Evolutionary conservation across 768 basidiomycete genomes (phyloP).

Genomic region (Suillus luteus): DNA sequence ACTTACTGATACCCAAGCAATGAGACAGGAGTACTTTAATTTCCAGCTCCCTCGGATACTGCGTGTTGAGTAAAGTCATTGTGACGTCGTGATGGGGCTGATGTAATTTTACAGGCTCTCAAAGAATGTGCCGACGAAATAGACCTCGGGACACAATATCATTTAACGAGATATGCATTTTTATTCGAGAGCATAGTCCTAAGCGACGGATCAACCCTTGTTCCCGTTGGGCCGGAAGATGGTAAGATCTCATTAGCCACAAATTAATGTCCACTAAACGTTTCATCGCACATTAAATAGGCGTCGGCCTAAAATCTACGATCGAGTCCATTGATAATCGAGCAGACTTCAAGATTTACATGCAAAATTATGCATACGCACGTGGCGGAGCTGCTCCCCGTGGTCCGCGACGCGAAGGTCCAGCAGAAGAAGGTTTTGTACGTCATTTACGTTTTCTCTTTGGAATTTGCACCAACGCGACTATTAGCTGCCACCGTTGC

Average conservation of each 20-base stretch:
- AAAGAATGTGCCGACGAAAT: constrained; percentile 97
- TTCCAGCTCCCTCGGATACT: constrained; percentile 93
- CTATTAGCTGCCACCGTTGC: constrained; percentile 62
- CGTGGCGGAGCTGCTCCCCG: constrained; percentile 60
- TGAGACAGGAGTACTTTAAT: constrained; percentile 97
- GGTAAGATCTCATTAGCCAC: constrained; percentile 42
- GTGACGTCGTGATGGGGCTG: constrained; percentile 15
- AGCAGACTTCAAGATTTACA: constrained; percentile 91
- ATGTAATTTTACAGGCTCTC: constrained; percentile 54
- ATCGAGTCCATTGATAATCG: constrained; percentile 94
- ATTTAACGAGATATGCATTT: constrained; percentile 92
- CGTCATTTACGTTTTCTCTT: constrained; percentile 37
- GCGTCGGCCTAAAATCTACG: constrained; percentile 78
- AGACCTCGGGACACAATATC: constrained; percentile 97
- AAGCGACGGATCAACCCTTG: constrained; percentile 83
- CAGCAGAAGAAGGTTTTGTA: constrained; percentile 91
- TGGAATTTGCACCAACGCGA: not conserved
- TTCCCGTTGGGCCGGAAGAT: constrained; percentile 70
- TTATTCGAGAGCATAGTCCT: constrained; percentile 89
- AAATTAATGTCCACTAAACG: not conserved
- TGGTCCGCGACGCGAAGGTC: constrained; percentile 88
- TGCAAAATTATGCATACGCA: constrained; percentile 97
- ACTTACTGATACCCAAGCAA: constrained; percentile 83
- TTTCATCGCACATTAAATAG: constrained; percentile 31
- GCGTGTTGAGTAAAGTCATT: constrained; percentile 36